Conservation (phyloP, 352 stramenopile species). For the Phytophthora lateralis region DNA sequence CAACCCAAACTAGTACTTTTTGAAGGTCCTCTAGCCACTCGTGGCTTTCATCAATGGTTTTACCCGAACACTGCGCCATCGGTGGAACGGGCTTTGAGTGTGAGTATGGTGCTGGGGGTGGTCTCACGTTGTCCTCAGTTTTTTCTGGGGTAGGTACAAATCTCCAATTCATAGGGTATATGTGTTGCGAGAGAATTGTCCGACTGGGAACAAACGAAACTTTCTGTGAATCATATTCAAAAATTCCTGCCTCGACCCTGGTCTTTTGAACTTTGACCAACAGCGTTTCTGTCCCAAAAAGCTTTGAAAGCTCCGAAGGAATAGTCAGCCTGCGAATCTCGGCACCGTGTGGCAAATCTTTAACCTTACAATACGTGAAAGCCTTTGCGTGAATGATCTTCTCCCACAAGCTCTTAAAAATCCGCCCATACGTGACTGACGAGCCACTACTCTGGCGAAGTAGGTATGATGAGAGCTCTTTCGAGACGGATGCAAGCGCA, state of each 20-base stretch:
- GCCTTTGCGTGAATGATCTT: constrained; percentile 34
- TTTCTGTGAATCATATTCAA: constrained; percentile 33
- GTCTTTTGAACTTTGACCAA: constrained; percentile 37
- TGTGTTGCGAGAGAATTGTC: constrained; percentile 65
- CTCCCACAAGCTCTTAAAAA: constrained; percentile 49
- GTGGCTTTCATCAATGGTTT: constrained; percentile 32
- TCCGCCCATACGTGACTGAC: constrained; percentile 35
- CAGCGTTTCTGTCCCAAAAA: constrained; percentile 53
- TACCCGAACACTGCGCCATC: constrained; percentile 16
- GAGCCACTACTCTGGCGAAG: constrained; percentile 12
- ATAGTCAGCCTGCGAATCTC: constrained; percentile 48
- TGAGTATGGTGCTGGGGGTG: constrained; percentile 18
- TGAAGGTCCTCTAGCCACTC: constrained; percentile 70
- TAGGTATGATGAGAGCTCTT: constrained; percentile 42
- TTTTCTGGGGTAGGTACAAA: neutral
- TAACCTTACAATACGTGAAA: constrained; percentile 45
- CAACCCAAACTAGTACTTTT: constrained; percentile 63
- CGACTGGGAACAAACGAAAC: constrained; percentile 50
- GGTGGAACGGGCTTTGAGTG: constrained; percentile 4
- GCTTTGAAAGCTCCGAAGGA: constrained; percentile 47
- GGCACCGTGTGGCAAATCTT: constrained; percentile 18
- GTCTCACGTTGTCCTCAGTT: constrained; percentile 2
- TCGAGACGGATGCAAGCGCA: constrained; percentile 31
- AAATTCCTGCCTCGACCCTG: constrained; percentile 5
- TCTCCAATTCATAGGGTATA: constrained; percentile 38